These are phyloP conservation scores for Myrmaecium sp. DNA, from an alignment of 2,329 filamentous ascomycete species.

Conservation along the genomic window DNA sequence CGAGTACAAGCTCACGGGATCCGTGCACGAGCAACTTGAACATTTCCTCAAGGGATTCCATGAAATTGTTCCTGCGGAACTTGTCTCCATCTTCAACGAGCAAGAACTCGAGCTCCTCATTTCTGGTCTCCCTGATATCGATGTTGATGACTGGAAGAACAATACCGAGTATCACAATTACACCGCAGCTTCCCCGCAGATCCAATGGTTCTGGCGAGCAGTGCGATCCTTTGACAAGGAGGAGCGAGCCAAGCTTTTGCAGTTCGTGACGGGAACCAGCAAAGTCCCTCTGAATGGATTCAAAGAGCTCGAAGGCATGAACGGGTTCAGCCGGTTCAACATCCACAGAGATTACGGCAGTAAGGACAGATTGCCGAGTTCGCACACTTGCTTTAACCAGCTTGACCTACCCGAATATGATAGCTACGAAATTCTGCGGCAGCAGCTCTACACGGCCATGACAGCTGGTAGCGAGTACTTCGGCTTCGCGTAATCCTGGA, in stretches of 20 bases:
- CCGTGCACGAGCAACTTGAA: slow-evolving; percentile 87
- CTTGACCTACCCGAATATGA: slow-evolving; percentile 98
- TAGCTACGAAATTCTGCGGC: slow-evolving; percentile 76
- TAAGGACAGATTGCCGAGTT: slow-evolving; percentile 88
- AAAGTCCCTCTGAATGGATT: slow-evolving; percentile 98
- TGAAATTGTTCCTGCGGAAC: slow-evolving; percentile 86
- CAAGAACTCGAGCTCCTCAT: slow-evolving; percentile 94
- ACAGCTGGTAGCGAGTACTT: slow-evolving; percentile 97
- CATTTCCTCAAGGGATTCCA: slow-evolving; percentile 92
- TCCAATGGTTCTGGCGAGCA: slow-evolving; percentile 99
- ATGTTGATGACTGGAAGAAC: slow-evolving; percentile 97
- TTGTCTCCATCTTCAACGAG: slow-evolving; percentile 96
- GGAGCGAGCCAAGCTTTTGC: slow-evolving; percentile 88
- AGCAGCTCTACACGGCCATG: slow-evolving; percentile 84
- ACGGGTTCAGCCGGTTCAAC: slow-evolving; percentile 93
- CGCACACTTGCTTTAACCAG: slow-evolving; percentile 98
- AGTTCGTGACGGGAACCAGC: slow-evolving; percentile 95
- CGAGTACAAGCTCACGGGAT: slow-evolving; percentile 80
- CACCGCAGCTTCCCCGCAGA: slow-evolving; percentile 80
- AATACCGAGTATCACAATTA: slow-evolving; percentile 99
- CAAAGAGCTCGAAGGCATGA: slow-evolving; percentile 98
- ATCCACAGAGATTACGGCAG: slow-evolving; percentile 96
- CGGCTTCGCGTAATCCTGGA: too few relatives aligned
- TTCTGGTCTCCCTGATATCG: slow-evolving; percentile 90
- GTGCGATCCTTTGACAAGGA: slow-evolving; percentile 97